Evolutionary conservation across 2,329 filamentous ascomycete genomes (phyloP), one percentile per base, ranked within the genome.

Genomic region (Teratosphaeriaceae sp.): DNA sequence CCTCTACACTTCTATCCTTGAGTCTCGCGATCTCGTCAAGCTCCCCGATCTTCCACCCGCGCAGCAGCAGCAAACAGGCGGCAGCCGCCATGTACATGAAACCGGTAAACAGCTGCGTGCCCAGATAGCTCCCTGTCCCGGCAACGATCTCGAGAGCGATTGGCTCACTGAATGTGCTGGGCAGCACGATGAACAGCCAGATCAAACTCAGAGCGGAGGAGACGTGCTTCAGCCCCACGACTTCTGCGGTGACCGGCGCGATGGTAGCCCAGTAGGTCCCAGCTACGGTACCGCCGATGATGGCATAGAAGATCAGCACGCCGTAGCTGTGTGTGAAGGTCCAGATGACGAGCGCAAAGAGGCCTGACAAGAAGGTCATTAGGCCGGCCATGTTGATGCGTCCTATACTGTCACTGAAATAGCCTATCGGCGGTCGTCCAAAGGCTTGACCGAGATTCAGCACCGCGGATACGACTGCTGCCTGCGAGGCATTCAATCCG

Each of bases 281-380:
- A 2, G 78, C 79, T 1, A 88, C 79, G 2, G 69, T 72, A 2
- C 85, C 85, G 4, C 71, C 72, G 1, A 87, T 62, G 12, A 90
- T 63, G 1, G 79, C 74, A 56, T 85, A 90, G 54, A 89, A 75
- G 23, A 90, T 72, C 21, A 87, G 69, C 0, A 85, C 77, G 0
- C 78, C 81, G 49, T 79, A 84, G 49, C 73, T 75, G 31, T 78
- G 76, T 2, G 84, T 83, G 47, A 80, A 79, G 42, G 80, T 79
- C 86, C 86, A 90, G 24, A 90, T 72, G 16, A 82, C 74, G 34
- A 90, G 72, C 27, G 77, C 75, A 26, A 85, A 76, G 1, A 88
- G 46, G 5, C 78, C 81, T 1, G 76, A 75, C 2, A 82, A 57
- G 24, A 85, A 74, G 0, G 84, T 86, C 60, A 80, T 79, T 0